Evolutionary conservation across 257 asterid genomes (phyloP).

Genomic region (Thymus quinquecostatus): DNA sequence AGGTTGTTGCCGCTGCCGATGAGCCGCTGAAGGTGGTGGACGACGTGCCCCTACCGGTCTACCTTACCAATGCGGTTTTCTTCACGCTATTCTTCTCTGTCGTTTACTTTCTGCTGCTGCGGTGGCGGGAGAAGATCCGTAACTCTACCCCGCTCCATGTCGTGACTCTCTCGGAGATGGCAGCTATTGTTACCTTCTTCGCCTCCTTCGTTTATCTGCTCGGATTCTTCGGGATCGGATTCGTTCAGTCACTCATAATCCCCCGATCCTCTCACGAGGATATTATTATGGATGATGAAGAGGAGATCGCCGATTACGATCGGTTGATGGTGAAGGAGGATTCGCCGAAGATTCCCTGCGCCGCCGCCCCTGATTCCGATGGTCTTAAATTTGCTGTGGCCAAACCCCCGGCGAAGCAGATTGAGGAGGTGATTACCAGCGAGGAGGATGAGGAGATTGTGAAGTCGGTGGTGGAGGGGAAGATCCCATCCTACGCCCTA

Average conservation of each 20-base stretch:
- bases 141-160: constrained; percentile 45
- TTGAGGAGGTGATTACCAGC: not conserved
- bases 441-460: constrained; percentile 39
- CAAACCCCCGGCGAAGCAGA: not conserved
- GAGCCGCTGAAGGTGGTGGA: constrained; percentile 34
- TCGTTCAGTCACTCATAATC: constrained; percentile 39
- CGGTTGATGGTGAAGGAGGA: constrained; percentile 36
- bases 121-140: constrained; percentile 52
- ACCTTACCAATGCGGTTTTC: constrained; percentile 36
- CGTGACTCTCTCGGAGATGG: constrained; percentile 40
- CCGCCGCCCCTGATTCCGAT: constrained; percentile 26
- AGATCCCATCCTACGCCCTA: constrained; percentile 42
- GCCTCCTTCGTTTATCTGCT: constrained; percentile 43
- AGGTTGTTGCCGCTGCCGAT: not conserved
- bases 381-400: constrained; percentile 20
- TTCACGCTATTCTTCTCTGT: constrained; percentile 45
- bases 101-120: constrained; percentile 42
- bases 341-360: constrained; percentile 31
- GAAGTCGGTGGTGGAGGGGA: constrained; percentile 42
- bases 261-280: constrained; percentile 36
- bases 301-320: constrained; percentile 13
- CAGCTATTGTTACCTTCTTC: constrained; percentile 36
- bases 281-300: constrained; percentile 24
- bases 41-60: constrained; percentile 24
- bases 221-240: constrained; percentile 43